These are phyloP conservation scores for Schoenoplectus tabernaemontani DNA, from an alignment of 202 grass and related monocot species.

Conservation along the genomic window DNA sequence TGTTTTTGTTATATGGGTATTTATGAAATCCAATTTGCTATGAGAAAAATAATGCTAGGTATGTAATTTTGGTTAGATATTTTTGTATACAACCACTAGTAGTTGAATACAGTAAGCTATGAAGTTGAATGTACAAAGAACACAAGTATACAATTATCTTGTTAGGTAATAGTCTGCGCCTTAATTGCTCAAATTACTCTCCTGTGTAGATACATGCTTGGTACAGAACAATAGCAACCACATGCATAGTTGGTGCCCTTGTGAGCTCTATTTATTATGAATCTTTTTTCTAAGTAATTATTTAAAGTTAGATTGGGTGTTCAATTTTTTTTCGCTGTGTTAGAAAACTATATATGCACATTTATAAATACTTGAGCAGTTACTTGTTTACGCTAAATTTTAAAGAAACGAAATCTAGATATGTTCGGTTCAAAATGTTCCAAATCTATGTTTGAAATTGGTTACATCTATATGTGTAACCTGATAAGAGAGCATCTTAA, in stretches of 20 bases:
- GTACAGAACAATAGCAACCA: conserved; percentile 16
- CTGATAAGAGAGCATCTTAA: too few species aligned
- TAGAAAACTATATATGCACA: background rate
- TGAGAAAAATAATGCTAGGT: background rate
- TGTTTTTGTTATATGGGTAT: background rate
- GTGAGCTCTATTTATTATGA: background rate
- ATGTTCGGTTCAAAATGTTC: background rate
- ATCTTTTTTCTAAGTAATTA: background rate
- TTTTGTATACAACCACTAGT: conserved; percentile 8
- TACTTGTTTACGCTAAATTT: background rate
- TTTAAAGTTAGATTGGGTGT: background rate
- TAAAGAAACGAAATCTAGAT: background rate
- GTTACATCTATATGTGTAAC: background rate
- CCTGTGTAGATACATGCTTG: conserved; percentile 2
- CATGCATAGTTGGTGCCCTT: conserved; percentile 22
- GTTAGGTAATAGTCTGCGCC: conserved; percentile 12
- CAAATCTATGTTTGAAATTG: background rate
- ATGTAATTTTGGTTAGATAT: conserved; percentile 7
- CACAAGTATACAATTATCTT: background rate
- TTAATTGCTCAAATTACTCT: conserved; percentile 10
- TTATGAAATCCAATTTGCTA: background rate
- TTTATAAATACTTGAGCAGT: background rate
- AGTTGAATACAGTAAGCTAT: conserved; percentile 15
- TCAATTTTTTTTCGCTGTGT: background rate
- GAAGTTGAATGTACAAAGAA: conserved; percentile 10